Base-by-base conservation (phyloP, 192 early-diverging fungal species). In the Coemansia sp. region DNA sequence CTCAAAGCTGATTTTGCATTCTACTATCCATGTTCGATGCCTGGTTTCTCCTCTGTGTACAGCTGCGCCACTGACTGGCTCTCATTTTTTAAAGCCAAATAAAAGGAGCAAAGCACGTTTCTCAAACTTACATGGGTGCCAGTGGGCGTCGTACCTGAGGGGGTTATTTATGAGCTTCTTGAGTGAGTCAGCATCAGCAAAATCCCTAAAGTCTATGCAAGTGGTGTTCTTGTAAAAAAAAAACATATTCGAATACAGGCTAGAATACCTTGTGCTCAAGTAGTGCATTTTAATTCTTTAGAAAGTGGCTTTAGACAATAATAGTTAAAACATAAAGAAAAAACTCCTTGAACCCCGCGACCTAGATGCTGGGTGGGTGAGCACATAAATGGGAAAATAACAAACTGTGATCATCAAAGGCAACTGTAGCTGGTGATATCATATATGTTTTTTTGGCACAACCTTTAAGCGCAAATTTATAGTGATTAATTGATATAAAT, bases 41-140 rank as follows among this genome's bases (percentile, higher is more conserved):
- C 22, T 3, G 9, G 31, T n/a, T 34, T 58, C 2, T 13, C 20
- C 0, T 34, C 29, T 13, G 55, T 58, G 5, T 15, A 58, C n/a
- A 34, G n/a, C 5, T 24, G 24, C 24, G 24, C 24, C 24, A 24
- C 24, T 24, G 24, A 24, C 24, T 24, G 24, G 24, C 1, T 24
- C 24, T 24, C 24, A 24, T 1, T 58, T 2, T 4, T 31, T 17
- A 31, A 58, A 6, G 55, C 55, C 12, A 58, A 58, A 24, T 4
- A 27, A 12, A 31, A 36, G 27, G 13, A 34, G 32, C 4, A 17
- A 34, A 31, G 3, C 27, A 27, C 0, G 0, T 11, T 69, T 34
- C 24, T 69, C 0, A 69, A 63, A 22, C 61, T 69, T 8, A 44
- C 61, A 6, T 69, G 68, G 68, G 32, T 39, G 3, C 44, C 59